These are phyloP conservation scores for Knufia fluminis DNA, from an alignment of 2,329 filamentous ascomycete genomes.

Conservation along the genomic window DNA sequence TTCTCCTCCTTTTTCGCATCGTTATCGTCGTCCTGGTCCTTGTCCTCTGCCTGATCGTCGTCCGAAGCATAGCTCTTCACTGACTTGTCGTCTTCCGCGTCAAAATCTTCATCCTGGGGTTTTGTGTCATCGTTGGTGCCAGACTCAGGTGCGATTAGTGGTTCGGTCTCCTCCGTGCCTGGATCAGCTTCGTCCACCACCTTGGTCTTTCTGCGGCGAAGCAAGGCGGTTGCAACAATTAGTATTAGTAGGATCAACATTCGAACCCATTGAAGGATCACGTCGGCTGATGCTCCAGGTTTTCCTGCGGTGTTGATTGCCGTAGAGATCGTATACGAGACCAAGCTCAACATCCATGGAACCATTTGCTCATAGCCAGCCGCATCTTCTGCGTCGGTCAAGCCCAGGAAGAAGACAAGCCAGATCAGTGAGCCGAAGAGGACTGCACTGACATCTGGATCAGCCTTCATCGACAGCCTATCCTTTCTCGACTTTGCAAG, in stretches of 20 bases:
- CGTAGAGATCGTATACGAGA: slow-evolving; percentile 6
- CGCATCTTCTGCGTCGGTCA: slow-evolving; percentile 43
- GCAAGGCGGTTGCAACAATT: background rate
- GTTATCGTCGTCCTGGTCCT: slow-evolving; percentile 48
- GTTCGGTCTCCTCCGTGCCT: slow-evolving; percentile 22
- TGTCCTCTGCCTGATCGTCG: slow-evolving; percentile 30
- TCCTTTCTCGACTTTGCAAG: slow-evolving; percentile 6
- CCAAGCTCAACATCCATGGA: slow-evolving; percentile 4
- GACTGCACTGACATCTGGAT: slow-evolving; percentile 12
- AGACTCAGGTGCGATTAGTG: slow-evolving; percentile 32
- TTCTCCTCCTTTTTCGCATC: slow-evolving; percentile 54
- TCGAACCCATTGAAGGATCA: slow-evolving; percentile 3
- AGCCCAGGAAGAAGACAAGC: slow-evolving; percentile 48
- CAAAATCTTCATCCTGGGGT: slow-evolving; percentile 41
- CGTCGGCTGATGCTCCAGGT: background rate
- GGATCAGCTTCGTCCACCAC: background rate
- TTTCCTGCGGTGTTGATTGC: background rate
- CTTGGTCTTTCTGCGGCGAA: background rate
- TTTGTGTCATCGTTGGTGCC: slow-evolving; percentile 28
- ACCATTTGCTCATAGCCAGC: slow-evolving; percentile 43
- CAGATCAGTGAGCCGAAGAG: slow-evolving; percentile 33
- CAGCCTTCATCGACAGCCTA: slow-evolving; percentile 6
- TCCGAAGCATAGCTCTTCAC: background rate
- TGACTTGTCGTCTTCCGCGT: slow-evolving; percentile 37
- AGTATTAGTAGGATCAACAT: background rate